A percentile compares a stretch with the other conserved stretches of the same genome.
These are phyloP conservation scores for Pythium brassicae DNA, from an alignment of 352 stramenopile genomes.

Conservation along the genomic window DNA sequence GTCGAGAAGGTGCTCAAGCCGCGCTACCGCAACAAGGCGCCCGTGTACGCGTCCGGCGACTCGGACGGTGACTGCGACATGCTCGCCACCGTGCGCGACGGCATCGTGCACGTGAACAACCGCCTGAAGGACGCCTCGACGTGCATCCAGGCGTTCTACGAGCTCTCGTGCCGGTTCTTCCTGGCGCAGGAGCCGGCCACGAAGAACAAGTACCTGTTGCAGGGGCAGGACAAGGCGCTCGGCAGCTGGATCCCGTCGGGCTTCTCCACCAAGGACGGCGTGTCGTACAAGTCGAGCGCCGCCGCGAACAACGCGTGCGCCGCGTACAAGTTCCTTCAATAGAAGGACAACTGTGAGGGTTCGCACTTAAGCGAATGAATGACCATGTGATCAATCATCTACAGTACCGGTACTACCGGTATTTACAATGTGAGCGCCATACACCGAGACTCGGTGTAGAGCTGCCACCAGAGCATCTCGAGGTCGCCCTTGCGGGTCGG, in stretches of 20 bases:
- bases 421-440: too few relatives aligned
- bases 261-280: constrained; percentile 53
- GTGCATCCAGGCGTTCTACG: constrained; percentile 64
- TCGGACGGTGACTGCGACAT: constrained; percentile 61
- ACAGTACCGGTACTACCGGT: too few relatives aligned
- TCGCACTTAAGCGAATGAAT: too few relatives aligned
- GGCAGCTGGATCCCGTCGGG: constrained; percentile 66
- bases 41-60: constrained; percentile 53
- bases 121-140: constrained; percentile 36
- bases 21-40: constrained; percentile 36
- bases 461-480: constrained; percentile 41
- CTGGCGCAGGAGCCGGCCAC: constrained; percentile 25
- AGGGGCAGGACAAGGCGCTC: constrained; percentile 58
- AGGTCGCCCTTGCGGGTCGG: constrained; percentile 31
- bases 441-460: constrained; percentile 31
- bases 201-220: constrained; percentile 51
- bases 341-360: too few relatives aligned
- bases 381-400: too few relatives aligned
- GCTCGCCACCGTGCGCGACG: constrained; percentile 49
- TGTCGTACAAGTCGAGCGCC: constrained; percentile 43
- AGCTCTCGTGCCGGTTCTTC: constrained; percentile 54
- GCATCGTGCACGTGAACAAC: constrained; percentile 63
- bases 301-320: constrained; percentile 25
- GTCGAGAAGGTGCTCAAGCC: constrained; percentile 41
- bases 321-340: constrained; percentile 35